phyloP scores from a whole-genome alignment of 2,329 filamentous ascomycete genomes.

The Lachnum nothofagi region DNA sequence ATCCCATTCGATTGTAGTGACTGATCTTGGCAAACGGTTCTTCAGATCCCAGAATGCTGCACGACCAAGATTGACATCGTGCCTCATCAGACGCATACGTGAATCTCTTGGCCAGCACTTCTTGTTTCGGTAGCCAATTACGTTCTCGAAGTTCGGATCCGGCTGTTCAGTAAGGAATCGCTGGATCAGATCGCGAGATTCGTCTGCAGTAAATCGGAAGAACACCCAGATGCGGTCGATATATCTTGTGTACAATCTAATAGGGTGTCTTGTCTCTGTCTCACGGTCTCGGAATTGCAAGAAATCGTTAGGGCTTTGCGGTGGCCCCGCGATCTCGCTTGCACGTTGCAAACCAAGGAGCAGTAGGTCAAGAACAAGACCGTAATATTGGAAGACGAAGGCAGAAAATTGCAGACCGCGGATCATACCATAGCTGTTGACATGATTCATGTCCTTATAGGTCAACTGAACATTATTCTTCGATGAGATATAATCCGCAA shows the following conservation, averaged over 20 bases:
- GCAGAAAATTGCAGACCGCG: conserved; percentile 95
- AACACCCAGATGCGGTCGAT: conserved; percentile 99
- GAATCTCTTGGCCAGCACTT: conserved; percentile 99
- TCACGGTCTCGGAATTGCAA: conserved; percentile 91
- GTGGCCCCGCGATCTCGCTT: conserved; percentile 94
- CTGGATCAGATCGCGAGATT: conserved; percentile 92
- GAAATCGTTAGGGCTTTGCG: conserved; percentile 93
- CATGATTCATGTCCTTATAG: conserved; percentile 99
- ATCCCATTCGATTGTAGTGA: conserved; percentile 98
- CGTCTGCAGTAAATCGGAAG: conserved; percentile 86
- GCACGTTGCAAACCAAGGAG: conserved; percentile 89
- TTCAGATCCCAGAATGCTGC: conserved; percentile 99
- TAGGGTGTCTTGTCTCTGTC: conserved; percentile 88
- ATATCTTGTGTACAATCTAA: conserved; percentile 94
- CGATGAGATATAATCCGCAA: conserved; percentile 97
- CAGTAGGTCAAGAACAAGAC: conserved; percentile 86
- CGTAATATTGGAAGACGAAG: conserved; percentile 99
- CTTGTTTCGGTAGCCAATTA: conserved; percentile 98
- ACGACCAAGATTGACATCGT: conserved; percentile 94
- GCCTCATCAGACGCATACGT: conserved; percentile 95
- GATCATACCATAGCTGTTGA: conserved; percentile 98
- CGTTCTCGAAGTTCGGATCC: conserved; percentile 98
- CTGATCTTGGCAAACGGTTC: conserved; percentile 86
- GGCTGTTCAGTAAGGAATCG: conserved; percentile 97
- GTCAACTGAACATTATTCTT: conserved; percentile 99